Conservation (phyloP, 2,329 filamentous ascomycete genomes). For the Zymoseptoria pseudotritici region DNA sequence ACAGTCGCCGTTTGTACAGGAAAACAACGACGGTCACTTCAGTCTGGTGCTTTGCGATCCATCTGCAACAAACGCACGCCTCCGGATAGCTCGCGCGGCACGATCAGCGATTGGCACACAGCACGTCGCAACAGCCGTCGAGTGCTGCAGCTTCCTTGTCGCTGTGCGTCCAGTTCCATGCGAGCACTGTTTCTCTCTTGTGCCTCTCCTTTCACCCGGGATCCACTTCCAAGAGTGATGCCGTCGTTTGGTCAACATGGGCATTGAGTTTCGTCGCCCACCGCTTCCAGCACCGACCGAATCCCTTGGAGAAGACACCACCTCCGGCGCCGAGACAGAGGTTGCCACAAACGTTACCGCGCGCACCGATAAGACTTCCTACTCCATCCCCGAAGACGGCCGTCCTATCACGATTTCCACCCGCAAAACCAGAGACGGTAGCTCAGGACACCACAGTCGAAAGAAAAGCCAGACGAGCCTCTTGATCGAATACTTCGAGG, state of each 20-base stretch:
- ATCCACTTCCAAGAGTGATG: background rate
- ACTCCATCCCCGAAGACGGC: slow-evolving; percentile 77
- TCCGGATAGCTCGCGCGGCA: background rate
- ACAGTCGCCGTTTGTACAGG: background rate
- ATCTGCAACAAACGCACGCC: background rate
- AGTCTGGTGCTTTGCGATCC: background rate
- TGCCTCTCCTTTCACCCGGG: background rate
- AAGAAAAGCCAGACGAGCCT: slow-evolving; percentile 76
- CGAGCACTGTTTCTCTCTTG: background rate
- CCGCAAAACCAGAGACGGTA: slow-evolving; percentile 48
- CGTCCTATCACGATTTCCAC: slow-evolving; percentile 90
- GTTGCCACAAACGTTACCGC: slow-evolving; percentile 62
- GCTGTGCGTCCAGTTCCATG: background rate
- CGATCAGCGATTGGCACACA: background rate
- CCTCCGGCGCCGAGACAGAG: slow-evolving; percentile 40
- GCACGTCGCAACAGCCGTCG: background rate
- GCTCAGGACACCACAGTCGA: slow-evolving; percentile 44
- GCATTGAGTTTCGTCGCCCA: slow-evolving; percentile 38
- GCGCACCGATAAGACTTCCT: slow-evolving; percentile 62
- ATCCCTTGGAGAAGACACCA: slow-evolving; percentile 48
- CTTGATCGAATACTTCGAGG: slow-evolving; percentile 92
- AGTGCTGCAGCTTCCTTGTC: background rate
- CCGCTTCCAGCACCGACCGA: slow-evolving; percentile 74
- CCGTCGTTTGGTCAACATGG: slow-evolving; percentile 28
- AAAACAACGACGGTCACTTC: background rate